A percentile compares a stretch with the other conserved stretches of the same genome.
phyloP scores from a whole-genome alignment of 2,329 filamentous ascomycete species.

The Cercospora sojina region DNA sequence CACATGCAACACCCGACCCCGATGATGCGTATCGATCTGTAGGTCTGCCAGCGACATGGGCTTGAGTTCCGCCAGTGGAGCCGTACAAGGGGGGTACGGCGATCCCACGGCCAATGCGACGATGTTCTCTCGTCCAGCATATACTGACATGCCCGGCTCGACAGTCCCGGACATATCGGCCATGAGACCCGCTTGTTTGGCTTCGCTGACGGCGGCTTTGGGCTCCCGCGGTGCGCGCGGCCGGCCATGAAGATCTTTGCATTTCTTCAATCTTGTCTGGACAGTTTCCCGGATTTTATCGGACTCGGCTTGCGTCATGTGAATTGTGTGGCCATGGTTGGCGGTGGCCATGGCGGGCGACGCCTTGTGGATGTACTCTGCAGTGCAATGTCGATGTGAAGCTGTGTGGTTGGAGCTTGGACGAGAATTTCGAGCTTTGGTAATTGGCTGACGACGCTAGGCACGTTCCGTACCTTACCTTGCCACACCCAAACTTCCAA shows the following conservation, averaged over 20 bases:
- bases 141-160: constrained; percentile 11
- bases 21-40: constrained; percentile 27
- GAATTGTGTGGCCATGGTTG: constrained; percentile 11
- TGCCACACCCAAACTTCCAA: neutral
- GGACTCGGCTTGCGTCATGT: constrained; percentile 13
- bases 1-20: constrained; percentile 21
- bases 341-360: neutral
- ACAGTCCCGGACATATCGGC: constrained; percentile 19
- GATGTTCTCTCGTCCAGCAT: constrained; percentile 3
- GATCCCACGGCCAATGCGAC: constrained; percentile 13
- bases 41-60: constrained; percentile 18
- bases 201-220: constrained; percentile 9
- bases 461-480: neutral
- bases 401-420: neutral
- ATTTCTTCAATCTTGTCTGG: constrained; percentile 16
- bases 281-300: constrained; percentile 14
- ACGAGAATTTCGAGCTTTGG: neutral
- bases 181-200: constrained; percentile 16
- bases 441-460: neutral
- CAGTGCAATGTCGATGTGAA: neutral
- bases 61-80: neutral
- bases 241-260: constrained; percentile 10
- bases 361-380: too few relatives aligned
- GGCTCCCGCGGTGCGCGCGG: constrained; percentile 11
- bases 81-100: constrained; percentile 7